Conservation (phyloP, 2,329 filamentous ascomycete species). For the Nannizziopsis barbatae region DNA sequence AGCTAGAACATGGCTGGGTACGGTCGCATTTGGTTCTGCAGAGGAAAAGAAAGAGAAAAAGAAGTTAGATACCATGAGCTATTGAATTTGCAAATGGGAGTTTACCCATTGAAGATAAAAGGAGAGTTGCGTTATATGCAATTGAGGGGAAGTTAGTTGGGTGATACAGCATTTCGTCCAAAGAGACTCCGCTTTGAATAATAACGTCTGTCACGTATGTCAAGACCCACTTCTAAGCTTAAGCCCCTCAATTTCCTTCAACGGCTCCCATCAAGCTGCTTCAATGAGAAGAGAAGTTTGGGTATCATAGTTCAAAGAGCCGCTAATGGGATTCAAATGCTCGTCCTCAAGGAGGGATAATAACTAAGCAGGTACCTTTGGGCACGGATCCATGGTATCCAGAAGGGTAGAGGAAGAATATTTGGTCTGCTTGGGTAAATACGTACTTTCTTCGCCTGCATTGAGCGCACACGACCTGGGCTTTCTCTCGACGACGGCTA, state of each 20-base stretch:
- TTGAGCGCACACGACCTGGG: conserved; percentile 12
- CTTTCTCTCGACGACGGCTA: conserved; percentile 11
- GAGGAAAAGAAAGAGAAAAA: background rate
- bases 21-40: conserved; percentile 13
- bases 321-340: too few relatives aligned
- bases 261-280: too few relatives aligned
- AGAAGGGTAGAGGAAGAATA: background rate
- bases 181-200: background rate
- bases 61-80: background rate
- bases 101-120: background rate
- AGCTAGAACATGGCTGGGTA: conserved; percentile 11
- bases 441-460: conserved; percentile 12
- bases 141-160: too few relatives aligned
- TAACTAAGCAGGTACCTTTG: background rate
- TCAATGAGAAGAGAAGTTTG: too few relatives aligned
- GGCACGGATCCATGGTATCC: background rate
- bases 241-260: too few relatives aligned
- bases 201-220: background rate
- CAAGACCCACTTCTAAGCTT: too few relatives aligned
- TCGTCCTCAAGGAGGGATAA: too few relatives aligned
- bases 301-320: too few relatives aligned
- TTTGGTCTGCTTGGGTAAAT: background rate
- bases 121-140: too few relatives aligned
- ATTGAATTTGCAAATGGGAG: background rate
- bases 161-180: too few relatives aligned